Evolutionary conservation across 2,329 filamentous ascomycete species (phyloP), one percentile per base, ranked within the genome.

Genomic region (Epichloe elymi): DNA sequence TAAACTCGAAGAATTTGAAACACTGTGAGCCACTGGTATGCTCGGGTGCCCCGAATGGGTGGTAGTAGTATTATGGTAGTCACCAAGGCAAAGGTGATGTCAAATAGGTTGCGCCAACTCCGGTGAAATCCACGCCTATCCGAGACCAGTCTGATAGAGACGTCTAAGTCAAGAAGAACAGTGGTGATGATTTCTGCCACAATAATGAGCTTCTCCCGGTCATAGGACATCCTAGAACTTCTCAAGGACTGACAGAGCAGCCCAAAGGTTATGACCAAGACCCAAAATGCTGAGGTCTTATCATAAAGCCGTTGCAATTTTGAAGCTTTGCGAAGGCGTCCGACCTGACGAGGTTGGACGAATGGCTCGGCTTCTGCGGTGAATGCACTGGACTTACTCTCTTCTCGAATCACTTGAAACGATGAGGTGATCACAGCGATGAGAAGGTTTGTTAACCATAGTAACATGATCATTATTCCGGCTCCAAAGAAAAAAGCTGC

Each of bases 381-480:
- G 66, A 98, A 98, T 3, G 94, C 93, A 70, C 90, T 96, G 35
- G 85, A 83, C 66, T 86, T 90, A 69, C 88, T 95, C 65, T 98
- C 93, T 70, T 98, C 94, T 56, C 93, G 82, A 59, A 98, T 98
- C 57, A 98, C 87, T 65, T 98, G 93, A 62, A 98, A 98, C 1
- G 91, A 96, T 5, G 93, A 95, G 0, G 93, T 98, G 63, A 98
- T 98, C 60, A 98, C 93, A 3, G 93, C 93, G 62, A 98, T 95
- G 45, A 86, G 68, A 69, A 98, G 79, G 65, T 96, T 97, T 56
- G 94, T 89, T 61, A 98, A 79, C 93, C 93, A 98, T 47, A 98
- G 75, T 72, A 88, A 93, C 75, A 98, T 80, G 56, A 98, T 88
- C 61, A 98, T 82, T 63, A 95, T 91, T 23, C 78, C 79, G 12